Evolutionary conservation across 192 early-diverging fungal species (phyloP).

Genomic region (Chytriomyces confervae): DNA sequence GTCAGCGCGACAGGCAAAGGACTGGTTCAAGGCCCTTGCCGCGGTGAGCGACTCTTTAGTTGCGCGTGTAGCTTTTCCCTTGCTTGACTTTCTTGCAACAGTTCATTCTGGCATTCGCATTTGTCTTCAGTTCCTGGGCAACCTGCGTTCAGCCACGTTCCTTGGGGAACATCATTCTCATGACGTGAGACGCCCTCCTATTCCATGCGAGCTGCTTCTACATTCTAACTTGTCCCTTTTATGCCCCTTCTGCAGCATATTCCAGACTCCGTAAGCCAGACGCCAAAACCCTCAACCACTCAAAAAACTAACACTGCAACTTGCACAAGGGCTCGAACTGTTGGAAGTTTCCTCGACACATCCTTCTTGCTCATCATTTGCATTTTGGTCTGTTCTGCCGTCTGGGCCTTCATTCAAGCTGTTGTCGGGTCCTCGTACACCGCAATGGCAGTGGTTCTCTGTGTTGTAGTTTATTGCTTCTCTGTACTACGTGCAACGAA

Average conservation of each 20-base stretch:
- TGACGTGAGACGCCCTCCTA: background rate
- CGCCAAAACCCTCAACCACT: background rate
- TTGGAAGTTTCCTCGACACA: conserved; percentile 33
- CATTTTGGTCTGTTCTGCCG: background rate
- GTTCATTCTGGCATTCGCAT: conserved; percentile 5
- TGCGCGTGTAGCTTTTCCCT: too few species aligned
- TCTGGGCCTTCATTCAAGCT: conserved; percentile 25
- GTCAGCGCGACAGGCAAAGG: background rate
- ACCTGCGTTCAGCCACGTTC: conserved; percentile 7
- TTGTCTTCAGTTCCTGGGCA: conserved; percentile 1
- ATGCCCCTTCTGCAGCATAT: background rate
- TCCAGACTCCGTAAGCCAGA: background rate
- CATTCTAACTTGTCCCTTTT: background rate
- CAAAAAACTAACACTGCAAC: too few species aligned
- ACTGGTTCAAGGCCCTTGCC: conserved; percentile 5
- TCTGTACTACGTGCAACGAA: conserved; percentile 25
- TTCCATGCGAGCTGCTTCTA: background rate
- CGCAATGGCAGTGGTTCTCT: conserved; percentile 31
- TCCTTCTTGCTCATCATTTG: background rate
- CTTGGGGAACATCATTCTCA: conserved; percentile 10
- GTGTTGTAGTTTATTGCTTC: conserved; percentile 16
- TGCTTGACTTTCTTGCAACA: background rate
- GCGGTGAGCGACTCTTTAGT: background rate
- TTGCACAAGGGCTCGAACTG: conserved; percentile 21
- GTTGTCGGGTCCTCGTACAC: background rate